Base-by-base conservation (phyloP, 805 yeast species). In the Saturnispora besseyi region DNA sequence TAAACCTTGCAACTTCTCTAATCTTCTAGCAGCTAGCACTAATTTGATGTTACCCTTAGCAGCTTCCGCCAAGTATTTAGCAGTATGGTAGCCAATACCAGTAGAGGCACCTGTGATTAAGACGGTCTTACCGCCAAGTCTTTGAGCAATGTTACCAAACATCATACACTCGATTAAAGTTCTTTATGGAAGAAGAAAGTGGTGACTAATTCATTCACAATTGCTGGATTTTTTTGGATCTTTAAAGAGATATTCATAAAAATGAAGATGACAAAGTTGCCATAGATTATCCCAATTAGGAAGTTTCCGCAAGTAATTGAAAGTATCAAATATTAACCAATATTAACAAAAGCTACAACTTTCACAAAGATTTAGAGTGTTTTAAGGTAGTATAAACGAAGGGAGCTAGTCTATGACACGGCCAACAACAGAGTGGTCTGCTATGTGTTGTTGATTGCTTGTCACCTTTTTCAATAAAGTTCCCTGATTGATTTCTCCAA, bases 21-120 rank as follows among this genome's bases (percentile, higher is more conserved):
- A 62, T 66, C 81, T 72, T 69, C 81, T 72, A 30, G 81, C 82
- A 10, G 78, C 73, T 45, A 76, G 64, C 36, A 76, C 68, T 53
- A 77, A 62, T 59, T 74, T 76, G 61, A 77, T 57, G 24, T 75
- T 58, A 5, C 81, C 81, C 36, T 72, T 66, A 38, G 77, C 72
- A 15, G 79, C 79, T 42, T 72, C 80, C 41, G 96, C 93, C 57
- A 87, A 81, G 63, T 90, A 95, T 44, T 75, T 67, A 13, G 97
- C 98, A 10, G 96, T 89, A 48, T 96, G 93, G 57, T 79, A 80
- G 11, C 98, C 99, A 60, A 91, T 91, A 50, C 98, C 98, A 13
- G 96, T 81, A 26, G 96, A 87, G 7, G 98, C 98, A 54, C 98
- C 98, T n/a, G 98, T 87, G 60, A 91, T 84, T 40, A 91, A 76